Conservation (phyloP, 805 yeast species). For the Lachancea kluyveri region DNA sequence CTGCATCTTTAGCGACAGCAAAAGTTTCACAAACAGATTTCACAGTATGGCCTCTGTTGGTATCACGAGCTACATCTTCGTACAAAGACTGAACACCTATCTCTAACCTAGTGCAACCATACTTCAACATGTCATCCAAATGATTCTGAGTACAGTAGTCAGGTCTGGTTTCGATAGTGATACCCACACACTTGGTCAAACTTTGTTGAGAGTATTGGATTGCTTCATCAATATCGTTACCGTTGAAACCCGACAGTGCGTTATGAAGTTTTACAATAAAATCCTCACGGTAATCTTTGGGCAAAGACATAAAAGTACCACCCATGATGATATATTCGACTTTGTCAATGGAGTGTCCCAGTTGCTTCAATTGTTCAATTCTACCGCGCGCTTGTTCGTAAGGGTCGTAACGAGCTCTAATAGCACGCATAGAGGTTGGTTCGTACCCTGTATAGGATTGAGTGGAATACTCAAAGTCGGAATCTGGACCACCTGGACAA, state of each 20-base stretch:
- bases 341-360: constrained; percentile 95
- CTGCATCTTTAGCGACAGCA: constrained; percentile 95
- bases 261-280: constrained; percentile 89
- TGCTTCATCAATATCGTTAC: constrained; percentile 84
- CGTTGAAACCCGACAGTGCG: constrained; percentile 89
- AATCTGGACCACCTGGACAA: constrained; percentile 99
- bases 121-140: constrained; percentile 87
- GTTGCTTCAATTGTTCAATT: constrained; percentile 87
- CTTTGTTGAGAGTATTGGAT: constrained; percentile 88
- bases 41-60: constrained; percentile 97
- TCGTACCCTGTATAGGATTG: constrained; percentile 98
- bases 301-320: constrained; percentile 95
- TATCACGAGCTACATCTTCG: constrained; percentile 97
- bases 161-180: constrained; percentile 96
- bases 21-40: constrained; percentile 94
- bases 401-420: constrained; percentile 95
- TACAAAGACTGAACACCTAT: constrained; percentile 96
- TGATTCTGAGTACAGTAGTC: constrained; percentile 97
- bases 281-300: constrained; percentile 80
- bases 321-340: constrained; percentile 99
- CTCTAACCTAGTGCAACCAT: constrained; percentile 95
- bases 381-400: constrained; percentile 98
- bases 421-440: constrained; percentile 99
- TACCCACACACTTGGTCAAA: constrained; percentile 95
- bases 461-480: constrained; percentile 95